phyloP scores from a whole-genome alignment of 2,329 filamentous ascomycete species.

The Fusarium nurragi region DNA sequence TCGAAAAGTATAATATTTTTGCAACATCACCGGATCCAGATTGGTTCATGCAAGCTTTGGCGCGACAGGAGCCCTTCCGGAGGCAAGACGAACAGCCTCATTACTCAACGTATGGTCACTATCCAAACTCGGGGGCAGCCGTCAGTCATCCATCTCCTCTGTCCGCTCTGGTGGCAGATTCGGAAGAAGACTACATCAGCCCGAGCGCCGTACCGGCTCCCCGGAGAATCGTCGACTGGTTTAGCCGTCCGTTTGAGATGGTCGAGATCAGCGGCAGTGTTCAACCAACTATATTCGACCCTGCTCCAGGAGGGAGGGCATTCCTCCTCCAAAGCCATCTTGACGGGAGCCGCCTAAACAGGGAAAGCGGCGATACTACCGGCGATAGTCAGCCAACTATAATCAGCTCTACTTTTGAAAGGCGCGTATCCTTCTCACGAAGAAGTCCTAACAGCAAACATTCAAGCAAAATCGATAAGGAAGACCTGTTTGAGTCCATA shows the following conservation, averaged over 20 bases:
- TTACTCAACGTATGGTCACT: background rate
- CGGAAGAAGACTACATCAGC: background rate
- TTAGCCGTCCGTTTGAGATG: background rate
- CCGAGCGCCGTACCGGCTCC: background rate
- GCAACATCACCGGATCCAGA: constrained; percentile 35
- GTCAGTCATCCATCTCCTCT: background rate
- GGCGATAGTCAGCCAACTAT: background rate
- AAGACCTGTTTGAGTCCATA: constrained; percentile 3
- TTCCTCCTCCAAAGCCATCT: background rate
- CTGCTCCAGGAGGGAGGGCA: constrained; percentile 2
- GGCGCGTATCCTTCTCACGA: background rate
- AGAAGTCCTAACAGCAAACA: background rate
- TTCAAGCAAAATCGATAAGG: background rate
- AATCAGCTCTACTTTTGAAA: background rate
- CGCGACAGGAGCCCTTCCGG: background rate
- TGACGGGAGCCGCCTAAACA: background rate
- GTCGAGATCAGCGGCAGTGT: background rate
- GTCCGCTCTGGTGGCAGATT: background rate
- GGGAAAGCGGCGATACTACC: background rate
- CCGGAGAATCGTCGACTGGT: background rate
- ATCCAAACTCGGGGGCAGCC: background rate
- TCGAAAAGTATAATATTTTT: constrained; percentile 24
- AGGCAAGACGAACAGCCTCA: background rate
- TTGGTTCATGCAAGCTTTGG: constrained; percentile 42
- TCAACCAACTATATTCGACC: background rate